A percentile compares a stretch with the other conserved stretches of the same genome.
Evolutionary conservation across 495 filamentous ascomycete species (phyloP).

Genomic region (Sphaerosporella brunnea): DNA sequence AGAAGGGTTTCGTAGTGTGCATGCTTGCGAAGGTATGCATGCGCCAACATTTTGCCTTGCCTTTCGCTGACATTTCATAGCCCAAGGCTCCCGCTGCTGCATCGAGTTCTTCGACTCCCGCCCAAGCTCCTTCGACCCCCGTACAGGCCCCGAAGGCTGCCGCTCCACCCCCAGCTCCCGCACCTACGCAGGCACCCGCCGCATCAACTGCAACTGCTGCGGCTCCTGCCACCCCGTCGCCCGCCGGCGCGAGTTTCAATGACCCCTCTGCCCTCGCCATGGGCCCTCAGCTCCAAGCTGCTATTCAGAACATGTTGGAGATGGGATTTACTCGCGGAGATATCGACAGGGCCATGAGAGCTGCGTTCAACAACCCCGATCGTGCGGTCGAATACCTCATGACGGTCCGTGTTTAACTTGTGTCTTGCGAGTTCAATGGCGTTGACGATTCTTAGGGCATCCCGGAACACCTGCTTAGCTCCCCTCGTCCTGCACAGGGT

Average conservation of each 20-base stretch:
- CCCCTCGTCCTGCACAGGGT: conserved; percentile 24
- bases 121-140: conserved; percentile 43
- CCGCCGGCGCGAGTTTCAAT: conserved; percentile 39
- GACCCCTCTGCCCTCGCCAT: conserved; percentile 70
- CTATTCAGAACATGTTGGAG: conserved; percentile 87
- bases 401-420: conserved; percentile 41
- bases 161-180: conserved; percentile 53
- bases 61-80: conserved; percentile 25
- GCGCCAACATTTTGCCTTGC: neutral
- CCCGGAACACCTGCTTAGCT: conserved; percentile 56
- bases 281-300: conserved; percentile 60
- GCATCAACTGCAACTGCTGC: conserved; percentile 34
- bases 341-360: conserved; percentile 84
- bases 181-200: conserved; percentile 30
- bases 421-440: too few species aligned
- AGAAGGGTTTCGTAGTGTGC: conserved; percentile 97
- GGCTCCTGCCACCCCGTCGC: conserved; percentile 50
- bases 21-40: conserved; percentile 75
- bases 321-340: conserved; percentile 84
- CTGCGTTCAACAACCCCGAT: conserved; percentile 90
- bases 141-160: conserved; percentile 39
- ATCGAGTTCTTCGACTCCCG: conserved; percentile 34
- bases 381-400: conserved; percentile 92
- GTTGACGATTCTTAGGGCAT: conserved; percentile 60
- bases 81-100: conserved; percentile 50